A percentile compares a stretch with the other conserved stretches of the same genome.
These are phyloP conservation scores for Chaetomium globosum DNA, from an alignment of 2,329 filamentous ascomycete genomes.

Conservation along the genomic window DNA sequence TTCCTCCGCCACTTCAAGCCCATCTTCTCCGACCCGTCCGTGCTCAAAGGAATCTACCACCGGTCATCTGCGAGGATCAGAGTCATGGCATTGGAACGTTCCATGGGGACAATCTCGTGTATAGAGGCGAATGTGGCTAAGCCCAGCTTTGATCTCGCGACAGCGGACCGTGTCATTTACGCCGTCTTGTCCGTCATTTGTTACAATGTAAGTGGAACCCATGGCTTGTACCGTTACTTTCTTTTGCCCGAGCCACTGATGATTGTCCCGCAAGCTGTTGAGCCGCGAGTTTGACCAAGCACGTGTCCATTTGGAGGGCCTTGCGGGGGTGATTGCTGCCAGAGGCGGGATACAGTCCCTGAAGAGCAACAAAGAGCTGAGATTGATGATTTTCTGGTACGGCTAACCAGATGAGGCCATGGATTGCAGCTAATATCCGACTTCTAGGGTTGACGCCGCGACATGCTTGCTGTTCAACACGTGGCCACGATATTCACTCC, in stretches of 20 bases:
- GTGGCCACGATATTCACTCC: slow-evolving; percentile 5
- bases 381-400: slow-evolving; percentile 12
- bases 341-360: slow-evolving; percentile 8
- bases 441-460: slow-evolving; percentile 1
- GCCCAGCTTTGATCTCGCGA: slow-evolving; percentile 1
- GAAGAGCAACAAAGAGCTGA: slow-evolving; percentile 7
- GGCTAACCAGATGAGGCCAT: background rate
- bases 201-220: slow-evolving; percentile 9
- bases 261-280: slow-evolving; percentile 7
- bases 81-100: slow-evolving; percentile 9
- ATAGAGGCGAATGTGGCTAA: slow-evolving; percentile 2
- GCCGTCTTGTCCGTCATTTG: slow-evolving; percentile 5
- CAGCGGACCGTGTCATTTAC: slow-evolving; percentile 7
- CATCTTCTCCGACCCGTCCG: slow-evolving; percentile 8
- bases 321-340: slow-evolving; percentile 1
- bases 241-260: background rate
- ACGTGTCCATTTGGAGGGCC: slow-evolving; percentile 1
- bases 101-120: slow-evolving; percentile 7
- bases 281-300: slow-evolving; percentile 9
- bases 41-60: slow-evolving; percentile 8
- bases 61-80: slow-evolving; percentile 6
- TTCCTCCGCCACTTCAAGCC: slow-evolving; percentile 10
- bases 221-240: background rate
- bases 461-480: slow-evolving; percentile 10
- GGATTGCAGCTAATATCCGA: background rate